A percentile compares a stretch with the other conserved stretches of the same genome.
Conservation (phyloP, 371 early-diverging fungal genomes). For the Mucor piriformis region DNA sequence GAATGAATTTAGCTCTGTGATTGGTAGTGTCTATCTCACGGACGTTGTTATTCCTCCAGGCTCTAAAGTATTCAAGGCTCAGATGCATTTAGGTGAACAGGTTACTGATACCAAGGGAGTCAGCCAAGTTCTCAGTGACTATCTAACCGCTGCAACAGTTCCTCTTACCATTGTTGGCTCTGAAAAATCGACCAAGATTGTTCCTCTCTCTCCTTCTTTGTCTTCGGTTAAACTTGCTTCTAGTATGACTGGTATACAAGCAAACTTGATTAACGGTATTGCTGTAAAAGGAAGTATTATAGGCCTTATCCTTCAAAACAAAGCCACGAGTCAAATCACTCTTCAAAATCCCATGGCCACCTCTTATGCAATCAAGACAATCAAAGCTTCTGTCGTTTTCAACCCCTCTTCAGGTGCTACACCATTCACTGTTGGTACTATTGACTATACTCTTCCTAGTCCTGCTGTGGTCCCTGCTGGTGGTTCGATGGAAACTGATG, state of each 20-base stretch:
- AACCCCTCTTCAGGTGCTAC: conserved; percentile 1
- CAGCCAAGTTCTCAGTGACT: conserved; percentile 34
- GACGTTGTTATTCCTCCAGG: conserved; percentile 55
- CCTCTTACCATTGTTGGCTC: conserved; percentile 50
- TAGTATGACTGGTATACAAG: conserved; percentile 50
- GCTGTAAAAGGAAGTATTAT: conserved; percentile 20
- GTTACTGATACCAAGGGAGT: conserved; percentile 25
- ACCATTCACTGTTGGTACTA: conserved; percentile 27
- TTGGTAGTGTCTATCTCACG: conserved; percentile 43
- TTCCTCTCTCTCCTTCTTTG: conserved; percentile 49
- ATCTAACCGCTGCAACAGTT: conserved; percentile 44
- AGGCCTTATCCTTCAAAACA: conserved; percentile 9
- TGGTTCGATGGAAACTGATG: conserved; percentile 14
- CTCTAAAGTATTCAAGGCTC: conserved; percentile 39
- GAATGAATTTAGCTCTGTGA: conserved; percentile 34
- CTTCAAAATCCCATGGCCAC: conserved; percentile 52
- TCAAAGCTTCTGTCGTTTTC: conserved; percentile 31
- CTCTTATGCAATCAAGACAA: conserved; percentile 29
- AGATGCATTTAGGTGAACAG: conserved; percentile 32
- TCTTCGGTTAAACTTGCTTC: conserved; percentile 48
- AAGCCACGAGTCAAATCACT: conserved; percentile 36
- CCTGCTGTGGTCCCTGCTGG: conserved; percentile 27
- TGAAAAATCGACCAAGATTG: conserved; percentile 41
- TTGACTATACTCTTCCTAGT: conserved; percentile 27
- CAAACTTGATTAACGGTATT: conserved; percentile 39